These are phyloP conservation scores for Cutaneotrichosporon sp. DNA, from an alignment of 1,284 basidiomycete species.

Conservation along the genomic window DNA sequence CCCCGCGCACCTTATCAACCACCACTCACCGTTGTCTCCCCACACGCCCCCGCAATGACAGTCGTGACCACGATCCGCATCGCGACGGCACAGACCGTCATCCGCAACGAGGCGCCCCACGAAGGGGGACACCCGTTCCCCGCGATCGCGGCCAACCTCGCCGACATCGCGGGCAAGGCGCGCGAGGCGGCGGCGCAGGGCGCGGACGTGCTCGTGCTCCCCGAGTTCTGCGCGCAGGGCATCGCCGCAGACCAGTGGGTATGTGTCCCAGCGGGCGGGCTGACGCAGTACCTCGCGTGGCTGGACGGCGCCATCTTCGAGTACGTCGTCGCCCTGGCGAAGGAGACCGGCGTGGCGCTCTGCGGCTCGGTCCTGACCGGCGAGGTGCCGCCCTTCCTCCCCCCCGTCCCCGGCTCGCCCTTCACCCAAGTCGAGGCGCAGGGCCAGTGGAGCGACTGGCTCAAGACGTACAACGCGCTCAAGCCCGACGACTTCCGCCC, in stretches of 20 bases:
- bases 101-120: neutral
- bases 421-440: conserved; percentile 31
- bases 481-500: conserved; percentile 24
- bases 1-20: too few species aligned
- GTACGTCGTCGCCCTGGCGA: conserved; percentile 35
- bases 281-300: neutral
- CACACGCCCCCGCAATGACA: too few species aligned
- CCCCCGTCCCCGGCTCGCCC: conserved; percentile 30
- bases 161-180: conserved; percentile 24
- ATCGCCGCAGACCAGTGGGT: conserved; percentile 31
- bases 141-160: conserved; percentile 37
- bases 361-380: conserved; percentile 48
- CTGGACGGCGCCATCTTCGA: neutral
- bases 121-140: conserved; percentile 34
- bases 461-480: conserved; percentile 29
- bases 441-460: conserved; percentile 34
- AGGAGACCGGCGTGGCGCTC: conserved; percentile 33
- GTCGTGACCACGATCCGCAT: neutral
- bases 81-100: neutral
- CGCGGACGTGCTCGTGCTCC: conserved; percentile 51
- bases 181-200: conserved; percentile 26
- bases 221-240: conserved; percentile 51
- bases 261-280: conserved; percentile 18
- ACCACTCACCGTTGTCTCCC: too few species aligned
- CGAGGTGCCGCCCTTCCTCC: neutral